Base-by-base conservation (phyloP, 768 basidiomycete species). In the Mycena belliarum region DNA sequence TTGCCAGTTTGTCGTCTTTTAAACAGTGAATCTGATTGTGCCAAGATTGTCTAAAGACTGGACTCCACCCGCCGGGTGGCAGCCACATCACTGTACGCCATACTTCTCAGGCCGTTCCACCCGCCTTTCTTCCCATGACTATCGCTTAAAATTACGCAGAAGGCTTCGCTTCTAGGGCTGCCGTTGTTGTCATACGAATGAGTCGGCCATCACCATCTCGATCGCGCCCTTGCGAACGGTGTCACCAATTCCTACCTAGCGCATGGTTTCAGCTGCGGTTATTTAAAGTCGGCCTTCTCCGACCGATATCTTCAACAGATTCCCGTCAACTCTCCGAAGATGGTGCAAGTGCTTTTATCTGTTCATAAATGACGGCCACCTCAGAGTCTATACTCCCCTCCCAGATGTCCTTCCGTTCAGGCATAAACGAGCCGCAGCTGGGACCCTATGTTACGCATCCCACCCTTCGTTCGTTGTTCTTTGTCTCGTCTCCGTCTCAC, bases 261-360 rank as follows among this genome's bases (percentile, higher is more conserved):
- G 45, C 57, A 57, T 49, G 49, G 55, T 46, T 53, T 54, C 37
- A 38, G 33, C 33, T 55, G 32, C 41, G 52, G 63, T 60, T 61
- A 63, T 64, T 54, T 50, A 49, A 55, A 55, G 42, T 44, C 45
- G 49, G 46, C 40, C 41, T 43, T 52, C 46, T 61, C 50, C 60
- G n/a, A n/a, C n/a, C 61, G 56, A 64, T 61, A 62, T 32, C 12
- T 8, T 15, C 33, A 42, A 59, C 58, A 57, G 64, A 63, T 59
- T 66, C 72, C 76, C 75, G 75, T 68, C 63, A 76, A 77, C 70
- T 75, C 75, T 66, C 78, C 78, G 77, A 75, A 72, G 68, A 60
- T 49, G 53, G 56, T 42, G 44, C 49, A 42, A 52, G 54, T 54
- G 52, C 57, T 50, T 63, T 58, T 57, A 32, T 46, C 49, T 55